Conservation (phyloP, 441 rosid species). For the Bocquillonia castaneifolia region DNA sequence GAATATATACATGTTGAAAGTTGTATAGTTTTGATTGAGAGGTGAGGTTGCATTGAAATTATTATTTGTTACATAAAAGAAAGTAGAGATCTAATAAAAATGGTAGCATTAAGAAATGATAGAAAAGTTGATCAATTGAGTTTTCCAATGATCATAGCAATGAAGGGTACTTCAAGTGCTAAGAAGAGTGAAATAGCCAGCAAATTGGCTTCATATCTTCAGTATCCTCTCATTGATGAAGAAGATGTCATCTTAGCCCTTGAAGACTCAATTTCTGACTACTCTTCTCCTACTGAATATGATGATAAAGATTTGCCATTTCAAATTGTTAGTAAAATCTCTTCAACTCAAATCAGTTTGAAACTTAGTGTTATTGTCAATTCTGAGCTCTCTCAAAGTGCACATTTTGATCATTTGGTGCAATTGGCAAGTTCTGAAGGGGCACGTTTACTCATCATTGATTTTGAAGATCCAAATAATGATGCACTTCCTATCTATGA, state of each 20-base stretch:
- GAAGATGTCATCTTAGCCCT: not conserved
- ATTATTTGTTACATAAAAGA: not conserved
- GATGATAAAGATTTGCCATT: not conserved
- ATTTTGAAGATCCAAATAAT: not conserved
- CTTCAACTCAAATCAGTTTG: conserved; percentile 7
- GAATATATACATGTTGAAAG: no score
- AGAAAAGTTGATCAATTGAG: not conserved
- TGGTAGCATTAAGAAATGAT: not conserved
- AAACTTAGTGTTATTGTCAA: conserved; percentile 3
- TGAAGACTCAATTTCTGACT: not conserved
- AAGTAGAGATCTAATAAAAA: not conserved
- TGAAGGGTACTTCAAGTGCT: not conserved
- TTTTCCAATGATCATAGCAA: conserved; percentile 2
- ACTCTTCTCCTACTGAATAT: not conserved
- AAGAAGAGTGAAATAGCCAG: not conserved
- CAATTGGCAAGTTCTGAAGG: not conserved
- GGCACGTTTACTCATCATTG: not conserved
- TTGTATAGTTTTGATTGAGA: not conserved
- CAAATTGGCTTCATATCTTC: not conserved
- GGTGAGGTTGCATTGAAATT: not conserved
- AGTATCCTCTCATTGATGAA: not conserved
- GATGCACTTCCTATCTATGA: not conserved
- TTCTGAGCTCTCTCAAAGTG: not conserved
- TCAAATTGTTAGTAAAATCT: not conserved
- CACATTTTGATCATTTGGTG: conserved; percentile 3